A percentile compares a stretch with the other conserved stretches of the same genome.
Conservation (phyloP, 768 basidiomycete genomes). For the Lentinula sp. region DNA sequence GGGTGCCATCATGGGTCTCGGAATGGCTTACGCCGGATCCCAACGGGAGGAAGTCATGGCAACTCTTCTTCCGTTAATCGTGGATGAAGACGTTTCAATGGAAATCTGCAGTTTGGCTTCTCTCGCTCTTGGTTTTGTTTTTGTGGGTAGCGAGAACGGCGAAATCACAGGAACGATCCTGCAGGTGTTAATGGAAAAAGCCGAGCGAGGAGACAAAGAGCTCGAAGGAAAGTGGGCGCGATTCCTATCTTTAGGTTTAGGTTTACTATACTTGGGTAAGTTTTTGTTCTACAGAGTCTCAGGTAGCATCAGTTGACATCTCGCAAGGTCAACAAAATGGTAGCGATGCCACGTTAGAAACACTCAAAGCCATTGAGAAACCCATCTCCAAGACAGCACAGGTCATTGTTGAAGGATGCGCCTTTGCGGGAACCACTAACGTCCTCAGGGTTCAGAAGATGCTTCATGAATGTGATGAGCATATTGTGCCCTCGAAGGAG, state of each 20-base stretch:
- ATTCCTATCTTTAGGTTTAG: conserved; percentile 87
- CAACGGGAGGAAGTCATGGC: conserved; percentile 80
- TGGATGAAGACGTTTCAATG: conserved; percentile 80
- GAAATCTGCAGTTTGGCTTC: conserved; percentile 85
- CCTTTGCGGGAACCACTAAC: conserved; percentile 93
- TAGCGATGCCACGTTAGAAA: conserved; percentile 90
- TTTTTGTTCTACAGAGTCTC: neutral
- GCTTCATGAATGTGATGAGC: conserved; percentile 92
- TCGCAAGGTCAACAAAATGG: conserved; percentile 80
- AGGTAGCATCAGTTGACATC: neutral
- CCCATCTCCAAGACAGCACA: conserved; percentile 87
- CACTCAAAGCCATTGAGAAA: conserved; percentile 89
- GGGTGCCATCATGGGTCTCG: conserved; percentile 87
- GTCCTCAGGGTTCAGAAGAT: conserved; percentile 90
- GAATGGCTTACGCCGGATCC: conserved; percentile 91
- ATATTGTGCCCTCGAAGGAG: conserved; percentile 49
- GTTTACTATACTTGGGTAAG: conserved; percentile 84
- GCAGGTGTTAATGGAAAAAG: conserved; percentile 84
- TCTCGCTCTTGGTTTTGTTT: conserved; percentile 89
- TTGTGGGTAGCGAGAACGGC: conserved; percentile 91
- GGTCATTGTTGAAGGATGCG: conserved; percentile 88
- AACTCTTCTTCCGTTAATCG: conserved; percentile 74
- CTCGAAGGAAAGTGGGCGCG: conserved; percentile 92
- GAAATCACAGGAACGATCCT: conserved; percentile 87
- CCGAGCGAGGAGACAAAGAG: conserved; percentile 55